These are phyloP conservation scores for Caulochytrium protostelioides DNA, from an alignment of 371 early-diverging fungal species.

Conservation along the genomic window DNA sequence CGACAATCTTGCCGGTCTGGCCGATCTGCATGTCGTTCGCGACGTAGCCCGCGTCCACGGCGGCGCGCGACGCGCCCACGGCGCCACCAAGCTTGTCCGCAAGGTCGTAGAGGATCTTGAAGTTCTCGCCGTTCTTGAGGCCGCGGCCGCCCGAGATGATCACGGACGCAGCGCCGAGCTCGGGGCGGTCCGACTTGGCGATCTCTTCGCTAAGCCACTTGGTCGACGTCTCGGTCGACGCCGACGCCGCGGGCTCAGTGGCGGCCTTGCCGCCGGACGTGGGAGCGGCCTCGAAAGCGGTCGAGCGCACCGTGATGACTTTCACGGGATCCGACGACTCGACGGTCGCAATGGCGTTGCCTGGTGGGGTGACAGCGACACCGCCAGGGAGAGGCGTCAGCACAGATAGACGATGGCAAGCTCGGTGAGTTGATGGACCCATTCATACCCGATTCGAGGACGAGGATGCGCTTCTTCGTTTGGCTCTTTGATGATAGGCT, in stretches of 20 bases:
- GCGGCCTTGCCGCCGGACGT: slow-evolving; percentile 28
- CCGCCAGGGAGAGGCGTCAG: background rate
- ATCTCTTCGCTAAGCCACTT: slow-evolving; percentile 78
- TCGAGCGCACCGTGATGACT: slow-evolving; percentile 72
- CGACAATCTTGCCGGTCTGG: slow-evolving; percentile 94
- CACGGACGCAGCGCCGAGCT: slow-evolving; percentile 64
- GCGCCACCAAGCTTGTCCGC: slow-evolving; percentile 89
- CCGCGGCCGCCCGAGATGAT: slow-evolving; percentile 91
- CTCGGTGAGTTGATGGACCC: too few relatives aligned
- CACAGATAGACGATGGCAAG: background rate
- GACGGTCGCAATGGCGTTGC: slow-evolving; percentile 91
- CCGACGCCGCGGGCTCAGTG: slow-evolving; percentile 29
- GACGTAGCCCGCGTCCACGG: slow-evolving; percentile 92
- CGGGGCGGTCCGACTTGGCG: slow-evolving; percentile 85
- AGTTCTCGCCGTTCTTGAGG: slow-evolving; percentile 90
- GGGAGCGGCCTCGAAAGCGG: slow-evolving; percentile 65
- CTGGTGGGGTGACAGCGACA: slow-evolving; percentile 22
- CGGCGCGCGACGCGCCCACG: slow-evolving; percentile 93
- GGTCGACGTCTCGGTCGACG: slow-evolving; percentile 17
- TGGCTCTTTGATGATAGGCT: too few relatives aligned
- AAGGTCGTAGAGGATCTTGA: slow-evolving; percentile 68
- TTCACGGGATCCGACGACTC: slow-evolving; percentile 68
- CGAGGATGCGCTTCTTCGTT: too few relatives aligned
- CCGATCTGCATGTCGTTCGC: slow-evolving; percentile 92
- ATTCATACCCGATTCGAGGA: too few relatives aligned